Conservation (phyloP, 768 basidiomycete species). For the Termitomyces sp. region DNA sequence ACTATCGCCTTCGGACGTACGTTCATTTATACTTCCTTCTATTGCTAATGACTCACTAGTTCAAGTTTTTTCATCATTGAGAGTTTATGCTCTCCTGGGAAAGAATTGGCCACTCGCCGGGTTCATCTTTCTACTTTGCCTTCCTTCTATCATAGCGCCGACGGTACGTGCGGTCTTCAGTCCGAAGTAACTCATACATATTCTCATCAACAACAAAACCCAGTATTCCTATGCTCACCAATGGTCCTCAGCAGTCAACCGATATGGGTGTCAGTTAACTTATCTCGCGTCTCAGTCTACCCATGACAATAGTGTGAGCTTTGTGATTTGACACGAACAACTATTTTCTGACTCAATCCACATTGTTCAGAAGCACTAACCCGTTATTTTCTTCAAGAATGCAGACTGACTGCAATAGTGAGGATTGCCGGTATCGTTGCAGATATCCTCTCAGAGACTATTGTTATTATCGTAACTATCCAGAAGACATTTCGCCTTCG, state of each 20-base stretch:
- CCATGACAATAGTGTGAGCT: conserved; percentile 8
- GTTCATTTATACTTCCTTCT: neutral
- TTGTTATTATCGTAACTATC: conserved; percentile 26
- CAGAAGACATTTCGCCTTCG: conserved; percentile 22
- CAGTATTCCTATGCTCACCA: conserved; percentile 11
- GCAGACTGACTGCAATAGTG: conserved; percentile 10
- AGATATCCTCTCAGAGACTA: conserved; percentile 25
- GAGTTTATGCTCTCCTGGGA: conserved; percentile 24
- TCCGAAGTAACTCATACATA: neutral
- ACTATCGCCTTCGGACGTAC: conserved; percentile 22
- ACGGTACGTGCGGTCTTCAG: conserved; percentile 14
- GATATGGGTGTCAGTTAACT: conserved; percentile 10
- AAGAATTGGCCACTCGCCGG: conserved; percentile 20
- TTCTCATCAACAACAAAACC: neutral
- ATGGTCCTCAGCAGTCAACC: conserved; percentile 5
- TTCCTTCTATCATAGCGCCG: conserved; percentile 25
- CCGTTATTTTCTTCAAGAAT: neutral
- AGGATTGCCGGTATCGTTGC: conserved; percentile 25
- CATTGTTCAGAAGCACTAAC: neutral
- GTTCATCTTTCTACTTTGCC: conserved; percentile 22
- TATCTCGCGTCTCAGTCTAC: conserved; percentile 3
- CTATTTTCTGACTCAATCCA: neutral
- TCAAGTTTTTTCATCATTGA: conserved; percentile 26
- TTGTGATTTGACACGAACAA: neutral
- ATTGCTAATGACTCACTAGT: neutral